A percentile compares a stretch with the other conserved stretches of the same genome.
Conservation (phyloP, 176 grass and related monocot species). For the Carex parvula region DNA sequence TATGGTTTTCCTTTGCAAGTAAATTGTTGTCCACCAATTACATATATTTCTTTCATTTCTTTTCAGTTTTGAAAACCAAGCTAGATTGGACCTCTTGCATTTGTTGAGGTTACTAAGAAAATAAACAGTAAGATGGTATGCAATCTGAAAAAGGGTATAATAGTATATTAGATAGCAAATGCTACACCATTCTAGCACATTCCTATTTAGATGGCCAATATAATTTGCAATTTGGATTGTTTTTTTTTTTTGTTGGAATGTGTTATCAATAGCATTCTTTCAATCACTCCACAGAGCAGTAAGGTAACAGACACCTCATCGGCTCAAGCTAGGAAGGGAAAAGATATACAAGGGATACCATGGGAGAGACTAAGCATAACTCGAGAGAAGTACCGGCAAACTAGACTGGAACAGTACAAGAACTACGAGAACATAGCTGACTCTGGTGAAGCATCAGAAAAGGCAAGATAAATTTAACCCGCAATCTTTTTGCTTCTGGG, state of each 20-base stretch:
- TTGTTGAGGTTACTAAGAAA: background rate
- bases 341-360: constrained; percentile 95
- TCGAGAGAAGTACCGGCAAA: constrained; percentile 76
- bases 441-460: constrained; percentile 76
- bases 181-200: background rate
- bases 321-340: constrained; percentile 83
- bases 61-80: background rate
- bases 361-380: constrained; percentile 73
- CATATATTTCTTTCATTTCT: background rate
- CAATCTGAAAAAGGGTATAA: background rate
- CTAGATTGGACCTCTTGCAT: background rate
- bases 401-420: constrained; percentile 91
- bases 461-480: constrained; percentile 37
- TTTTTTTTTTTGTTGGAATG: background rate
- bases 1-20: background rate
- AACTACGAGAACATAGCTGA: constrained; percentile 86
- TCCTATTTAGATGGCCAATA: background rate
- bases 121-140: background rate
- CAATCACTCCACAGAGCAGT: constrained; percentile 41
- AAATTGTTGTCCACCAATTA: background rate
- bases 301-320: constrained; percentile 73
- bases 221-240: background rate
- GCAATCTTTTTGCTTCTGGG: background rate
- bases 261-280: background rate
- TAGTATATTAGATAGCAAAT: background rate